These are phyloP conservation scores for Plantago major DNA, from an alignment of 257 asterid species.

Conservation along the genomic window DNA sequence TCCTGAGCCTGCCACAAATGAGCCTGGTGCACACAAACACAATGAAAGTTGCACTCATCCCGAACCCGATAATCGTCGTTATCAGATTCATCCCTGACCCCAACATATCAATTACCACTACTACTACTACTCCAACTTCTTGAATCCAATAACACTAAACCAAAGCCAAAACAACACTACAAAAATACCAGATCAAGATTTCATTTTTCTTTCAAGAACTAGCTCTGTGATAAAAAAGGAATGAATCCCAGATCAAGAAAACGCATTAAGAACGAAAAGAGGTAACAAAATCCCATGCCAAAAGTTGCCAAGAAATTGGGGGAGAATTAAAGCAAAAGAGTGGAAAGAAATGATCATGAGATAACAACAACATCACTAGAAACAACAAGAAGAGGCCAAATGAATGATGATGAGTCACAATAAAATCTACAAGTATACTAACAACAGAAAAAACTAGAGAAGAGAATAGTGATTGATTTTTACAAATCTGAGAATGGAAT, in stretches of 20 bases:
- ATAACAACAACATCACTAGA: slow-evolving; percentile 15
- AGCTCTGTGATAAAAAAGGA: too few relatives aligned
- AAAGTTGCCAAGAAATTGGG: slow-evolving; percentile 17
- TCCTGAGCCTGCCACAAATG: slow-evolving; percentile 72
- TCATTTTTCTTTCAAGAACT: too few relatives aligned
- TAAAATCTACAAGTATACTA: background rate
- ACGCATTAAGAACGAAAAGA: too few relatives aligned
- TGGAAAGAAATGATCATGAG: slow-evolving; percentile 24
- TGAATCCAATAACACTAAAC: background rate
- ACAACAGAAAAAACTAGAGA: too few relatives aligned
- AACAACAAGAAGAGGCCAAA: slow-evolving; percentile 25
- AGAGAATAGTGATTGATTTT: too few relatives aligned
- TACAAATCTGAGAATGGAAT: too few relatives aligned
- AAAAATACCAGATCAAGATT: slow-evolving; percentile 32
- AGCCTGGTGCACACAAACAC: slow-evolving; percentile 84
- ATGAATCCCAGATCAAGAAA: too few relatives aligned
- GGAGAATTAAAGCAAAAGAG: slow-evolving; percentile 2
- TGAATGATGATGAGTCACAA: slow-evolving; percentile 14
- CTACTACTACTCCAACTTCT: background rate
- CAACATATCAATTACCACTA: slow-evolving; percentile 37
- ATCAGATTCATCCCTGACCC: slow-evolving; percentile 79
- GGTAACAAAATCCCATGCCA: background rate
- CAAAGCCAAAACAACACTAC: background rate
- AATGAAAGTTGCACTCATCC: slow-evolving; percentile 93
- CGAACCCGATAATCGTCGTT: slow-evolving; percentile 85